A percentile compares a stretch with the other conserved stretches of the same genome.
Conservation (phyloP, 2,329 filamentous ascomycete genomes). For the Alternaria ventricosa region DNA sequence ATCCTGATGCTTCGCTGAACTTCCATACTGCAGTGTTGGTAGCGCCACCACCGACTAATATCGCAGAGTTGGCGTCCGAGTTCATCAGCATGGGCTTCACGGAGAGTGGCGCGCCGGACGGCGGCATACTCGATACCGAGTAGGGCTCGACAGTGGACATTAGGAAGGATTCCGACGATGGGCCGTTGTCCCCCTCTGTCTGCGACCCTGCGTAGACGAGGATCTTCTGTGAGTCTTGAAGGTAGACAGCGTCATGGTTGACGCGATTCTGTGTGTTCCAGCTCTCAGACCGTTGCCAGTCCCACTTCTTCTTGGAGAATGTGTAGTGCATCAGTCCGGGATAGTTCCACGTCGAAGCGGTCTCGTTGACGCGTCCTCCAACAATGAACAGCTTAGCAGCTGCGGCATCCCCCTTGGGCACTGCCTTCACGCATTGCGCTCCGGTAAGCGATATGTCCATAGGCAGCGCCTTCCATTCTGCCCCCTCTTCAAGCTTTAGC, state of each 20-base stretch:
- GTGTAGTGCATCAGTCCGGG: conserved; percentile 75
- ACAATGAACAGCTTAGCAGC: conserved; percentile 78
- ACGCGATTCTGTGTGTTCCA: conserved; percentile 70
- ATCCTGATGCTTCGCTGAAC: conserved; percentile 69
- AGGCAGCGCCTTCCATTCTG: conserved; percentile 71
- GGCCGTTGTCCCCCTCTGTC: conserved; percentile 59
- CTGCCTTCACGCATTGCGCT: conserved; percentile 77
- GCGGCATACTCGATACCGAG: conserved; percentile 60
- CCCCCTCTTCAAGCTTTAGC: conserved; percentile 70
- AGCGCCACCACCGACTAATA: conserved; percentile 75
- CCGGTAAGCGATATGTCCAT: conserved; percentile 75
- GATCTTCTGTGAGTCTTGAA: conserved; percentile 73
- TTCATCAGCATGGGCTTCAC: conserved; percentile 73
- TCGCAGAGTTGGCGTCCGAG: conserved; percentile 74
- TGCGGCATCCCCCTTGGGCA: conserved; percentile 62
- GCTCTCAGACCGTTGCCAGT: conserved; percentile 58
- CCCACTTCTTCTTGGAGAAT: conserved; percentile 65
- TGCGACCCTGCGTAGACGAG: conserved; percentile 81
- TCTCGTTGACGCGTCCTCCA: conserved; percentile 64
- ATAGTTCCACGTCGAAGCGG: conserved; percentile 59
- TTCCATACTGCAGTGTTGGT: conserved; percentile 73
- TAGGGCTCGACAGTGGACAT: conserved; percentile 72
- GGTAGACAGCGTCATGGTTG: conserved; percentile 77
- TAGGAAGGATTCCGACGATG: conserved; percentile 77
- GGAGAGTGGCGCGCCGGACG: conserved; percentile 62